Conservation (phyloP, 1,284 basidiomycete genomes). For the Lignosus rhinocerotis region DNA sequence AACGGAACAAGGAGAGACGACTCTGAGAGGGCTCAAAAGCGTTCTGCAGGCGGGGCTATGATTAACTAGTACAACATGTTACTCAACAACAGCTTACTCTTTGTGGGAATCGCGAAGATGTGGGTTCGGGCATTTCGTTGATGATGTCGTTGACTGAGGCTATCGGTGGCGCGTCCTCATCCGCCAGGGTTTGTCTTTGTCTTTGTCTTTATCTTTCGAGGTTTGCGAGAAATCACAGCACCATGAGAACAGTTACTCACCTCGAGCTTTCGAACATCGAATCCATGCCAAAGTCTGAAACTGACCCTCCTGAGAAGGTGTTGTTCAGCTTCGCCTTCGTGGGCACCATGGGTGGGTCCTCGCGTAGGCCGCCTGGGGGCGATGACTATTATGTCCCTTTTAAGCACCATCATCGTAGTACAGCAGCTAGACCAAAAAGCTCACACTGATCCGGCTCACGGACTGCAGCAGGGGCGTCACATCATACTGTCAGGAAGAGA, state of each 20-base stretch:
- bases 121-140: conserved; percentile 50
- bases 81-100: conserved; percentile 39
- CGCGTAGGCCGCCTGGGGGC: conserved; percentile 60
- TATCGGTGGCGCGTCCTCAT: conserved; percentile 75
- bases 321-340: conserved; percentile 79
- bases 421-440: conserved; percentile 1
- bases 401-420: background rate
- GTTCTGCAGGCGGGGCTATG: conserved; percentile 23
- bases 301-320: conserved; percentile 57
- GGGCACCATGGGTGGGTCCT: conserved; percentile 68
- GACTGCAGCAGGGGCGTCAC: conserved; percentile 41
- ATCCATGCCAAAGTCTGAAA: conserved; percentile 72
- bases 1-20: conserved; percentile 27
- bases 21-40: conserved; percentile 34
- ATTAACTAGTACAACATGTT: background rate
- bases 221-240: background rate
- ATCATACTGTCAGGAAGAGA: background rate
- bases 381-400: conserved; percentile 40
- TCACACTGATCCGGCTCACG: conserved; percentile 57
- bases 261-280: conserved; percentile 77
- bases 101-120: conserved; percentile 41
- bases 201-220: conserved; percentile 32
- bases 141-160: conserved; percentile 72
- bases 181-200: conserved; percentile 59
- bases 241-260: conserved; percentile 28